Evolutionary conservation across 2,329 filamentous ascomycete genomes (phyloP), one percentile per base, ranked within the genome.

Genomic region (Didymella segeticola): DNA sequence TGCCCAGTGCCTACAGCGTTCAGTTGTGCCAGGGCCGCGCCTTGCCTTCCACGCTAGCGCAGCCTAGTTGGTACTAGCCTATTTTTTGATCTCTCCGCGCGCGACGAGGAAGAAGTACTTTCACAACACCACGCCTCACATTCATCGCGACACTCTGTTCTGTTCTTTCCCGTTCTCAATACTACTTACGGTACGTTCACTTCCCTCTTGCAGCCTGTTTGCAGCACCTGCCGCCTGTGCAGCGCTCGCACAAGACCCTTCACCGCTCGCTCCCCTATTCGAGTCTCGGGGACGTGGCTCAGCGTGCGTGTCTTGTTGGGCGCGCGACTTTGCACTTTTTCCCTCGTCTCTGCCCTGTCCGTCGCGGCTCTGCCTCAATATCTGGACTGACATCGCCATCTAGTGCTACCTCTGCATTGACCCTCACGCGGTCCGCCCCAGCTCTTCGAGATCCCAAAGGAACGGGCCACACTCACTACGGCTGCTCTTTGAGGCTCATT

Each of bases 381-480:
- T 47, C 53, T 61, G 66, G 64, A 73, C 69, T 66, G 59, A 68
- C 63, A 29, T 65, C 54, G 46, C 57, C 59, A 60, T 67, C 60
- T 69, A 72, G 71, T 71, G 63, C 64, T 60, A 60, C 66, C 59
- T 56, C 67, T 71, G 72, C 72, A 74, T 75, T 75, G 72, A 73
- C 72, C 72, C 68, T 58, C 61, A 56, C 71, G 72, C 67, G 72
- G 64, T 68, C 72, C 70, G 66, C 57, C 61, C 63, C 66, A 58
- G 61, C 58, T 61, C 56, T 62, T 71, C 58, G 59, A 67, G 62
- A 46, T 46, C 51, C 58, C 61, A 54, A 54, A 53, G 61, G 60
- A 55, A 66, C 67, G 63, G 69, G 64, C 68, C 70, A 71, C 67
- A 63, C 59, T 53, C 52, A 64, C 62, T 31, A 43, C 58, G 43